Evolutionary conservation across 83 land plant species (phyloP).

Genomic region (Diphasiastrum complanatum): DNA sequence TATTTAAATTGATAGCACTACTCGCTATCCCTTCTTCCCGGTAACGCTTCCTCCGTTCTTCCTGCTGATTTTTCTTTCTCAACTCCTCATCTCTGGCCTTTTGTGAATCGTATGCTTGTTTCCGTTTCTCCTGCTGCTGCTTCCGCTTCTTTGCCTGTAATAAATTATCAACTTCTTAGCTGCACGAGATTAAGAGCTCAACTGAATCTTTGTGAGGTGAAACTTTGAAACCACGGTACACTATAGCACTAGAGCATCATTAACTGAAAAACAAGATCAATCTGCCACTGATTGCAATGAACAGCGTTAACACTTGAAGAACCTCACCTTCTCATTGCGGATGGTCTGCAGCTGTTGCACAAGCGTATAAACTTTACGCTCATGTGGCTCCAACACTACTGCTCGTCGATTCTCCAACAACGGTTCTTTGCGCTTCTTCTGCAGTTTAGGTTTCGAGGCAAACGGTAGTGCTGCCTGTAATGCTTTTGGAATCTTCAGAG

Average conservation of each 20-base stretch:
- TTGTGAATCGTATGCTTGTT: conserved; percentile 43
- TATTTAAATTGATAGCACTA: too few species aligned
- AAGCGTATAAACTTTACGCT: conserved; percentile 66
- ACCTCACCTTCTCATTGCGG: conserved; percentile 58
- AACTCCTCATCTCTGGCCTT: conserved; percentile 60
- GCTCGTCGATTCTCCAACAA: conserved; percentile 56
- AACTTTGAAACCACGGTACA: neutral
- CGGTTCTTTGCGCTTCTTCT: conserved; percentile 40
- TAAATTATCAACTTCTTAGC: neutral
- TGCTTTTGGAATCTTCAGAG: conserved; percentile 63
- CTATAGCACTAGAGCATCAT: neutral
- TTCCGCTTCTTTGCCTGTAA: conserved; percentile 72
- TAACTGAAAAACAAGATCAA: neutral
- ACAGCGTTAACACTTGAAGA: neutral
- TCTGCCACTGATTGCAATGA: neutral
- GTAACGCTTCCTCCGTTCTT: conserved; percentile 63
- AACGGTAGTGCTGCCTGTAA: conserved; percentile 81
- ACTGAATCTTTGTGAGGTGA: neutral
- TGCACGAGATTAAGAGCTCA: neutral
- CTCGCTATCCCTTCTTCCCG: conserved; percentile 66
- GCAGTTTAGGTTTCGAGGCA: conserved; percentile 77
- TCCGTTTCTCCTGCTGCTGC: conserved; percentile 54
- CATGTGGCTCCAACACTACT: conserved; percentile 86
- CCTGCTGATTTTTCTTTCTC: conserved; percentile 61
- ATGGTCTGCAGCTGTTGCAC: conserved; percentile 71